Evolutionary conservation across 257 asterid genomes (phyloP), one percentile per base, ranked within the genome.

Genomic region (Echium plantagineum): DNA sequence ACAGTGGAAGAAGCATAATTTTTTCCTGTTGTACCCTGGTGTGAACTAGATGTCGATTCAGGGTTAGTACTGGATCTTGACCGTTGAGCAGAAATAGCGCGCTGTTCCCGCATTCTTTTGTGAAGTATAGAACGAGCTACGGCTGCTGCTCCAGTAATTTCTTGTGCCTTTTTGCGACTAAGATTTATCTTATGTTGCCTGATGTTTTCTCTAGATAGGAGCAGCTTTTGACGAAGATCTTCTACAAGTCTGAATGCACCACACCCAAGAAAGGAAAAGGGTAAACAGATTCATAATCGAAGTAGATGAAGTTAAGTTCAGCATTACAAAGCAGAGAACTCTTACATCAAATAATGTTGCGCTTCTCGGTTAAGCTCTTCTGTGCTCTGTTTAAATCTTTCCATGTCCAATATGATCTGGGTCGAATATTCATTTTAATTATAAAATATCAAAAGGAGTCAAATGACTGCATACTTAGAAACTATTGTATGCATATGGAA

Each of bases 101-200:
- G 94, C 61, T 64, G 74, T 72, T 79, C 80, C 38, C 97, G 74
- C 60, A 85, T 71, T 74, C 80, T 81, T 72, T 72, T 73, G 69
- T 89, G 94, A 72, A 89, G 83, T 60, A 71, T 58, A 42, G 97
- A 93, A 28, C 96, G 97, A 47, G 98, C 98, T 52, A 81, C 74
- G 64, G 90, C 85, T 66, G 94, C 95, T 59, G 78, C 76, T 66
- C 81, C 64, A 7, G 78, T 72, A 63, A 84, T 71, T 73, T 89
- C 94, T 66, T 77, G 83, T 71, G 74, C 75, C 81, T 84, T 84
- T 63, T 75, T 62, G 65, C 69, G 63, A 73, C 80, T 81, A 76
- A 82, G 85, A 68, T 74, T 65, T 62, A 62, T 64, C 32, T 74
- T 70, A 56, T 84, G 82, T 72, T 82, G 85, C 64, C 18, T 64